Percentiles rank a stretch among this genome's conserved stretches.
phyloP scores from a whole-genome alignment of 2,329 filamentous ascomycete genomes.

The Neurospora crassa region DNA sequence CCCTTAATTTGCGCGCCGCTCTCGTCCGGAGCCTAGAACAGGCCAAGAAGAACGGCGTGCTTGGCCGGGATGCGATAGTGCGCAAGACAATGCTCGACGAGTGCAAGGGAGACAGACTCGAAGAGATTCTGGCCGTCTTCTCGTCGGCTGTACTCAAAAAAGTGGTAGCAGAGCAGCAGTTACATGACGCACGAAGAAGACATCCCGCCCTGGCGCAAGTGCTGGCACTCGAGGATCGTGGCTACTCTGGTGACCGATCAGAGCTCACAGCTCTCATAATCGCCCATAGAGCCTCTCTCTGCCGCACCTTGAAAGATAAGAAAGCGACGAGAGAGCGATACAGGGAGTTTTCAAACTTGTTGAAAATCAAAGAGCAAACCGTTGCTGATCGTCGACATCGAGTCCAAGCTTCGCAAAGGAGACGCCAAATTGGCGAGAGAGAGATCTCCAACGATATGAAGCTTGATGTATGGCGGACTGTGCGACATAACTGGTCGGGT shows the following conservation, averaged over 20 bases:
- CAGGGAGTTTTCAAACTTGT: slow-evolving; percentile 51
- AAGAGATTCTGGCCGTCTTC: slow-evolving; percentile 76
- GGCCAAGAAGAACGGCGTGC: slow-evolving; percentile 75
- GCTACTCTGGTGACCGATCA: slow-evolving; percentile 43
- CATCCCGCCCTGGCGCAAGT: slow-evolving; percentile 40
- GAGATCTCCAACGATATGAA: slow-evolving; percentile 33
- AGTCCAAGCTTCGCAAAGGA: slow-evolving; percentile 24
- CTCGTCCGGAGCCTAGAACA: slow-evolving; percentile 74
- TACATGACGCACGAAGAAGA: slow-evolving; percentile 13
- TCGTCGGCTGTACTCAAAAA: slow-evolving; percentile 76
- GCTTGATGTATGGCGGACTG: slow-evolving; percentile 44
- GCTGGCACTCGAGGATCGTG: slow-evolving; percentile 49
- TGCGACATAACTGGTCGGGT: slow-evolving; percentile 71
- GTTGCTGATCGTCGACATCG: slow-evolving; percentile 45
- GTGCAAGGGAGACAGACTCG: slow-evolving; percentile 83
- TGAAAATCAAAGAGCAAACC: slow-evolving; percentile 53
- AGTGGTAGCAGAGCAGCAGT: slow-evolving; percentile 33
- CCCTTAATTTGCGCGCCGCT: slow-evolving; percentile 77
- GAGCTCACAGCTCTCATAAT: slow-evolving; percentile 58
- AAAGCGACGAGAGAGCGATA: slow-evolving; percentile 49
- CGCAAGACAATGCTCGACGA: slow-evolving; percentile 96
- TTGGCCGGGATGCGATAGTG: slow-evolving; percentile 71
- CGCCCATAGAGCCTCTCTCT: slow-evolving; percentile 61
- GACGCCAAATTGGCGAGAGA: slow-evolving; percentile 17
- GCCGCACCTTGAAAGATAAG: slow-evolving; percentile 49